phyloP scores from a whole-genome alignment of 2,329 filamentous ascomycete genomes.

The Fusarium temperatum region DNA sequence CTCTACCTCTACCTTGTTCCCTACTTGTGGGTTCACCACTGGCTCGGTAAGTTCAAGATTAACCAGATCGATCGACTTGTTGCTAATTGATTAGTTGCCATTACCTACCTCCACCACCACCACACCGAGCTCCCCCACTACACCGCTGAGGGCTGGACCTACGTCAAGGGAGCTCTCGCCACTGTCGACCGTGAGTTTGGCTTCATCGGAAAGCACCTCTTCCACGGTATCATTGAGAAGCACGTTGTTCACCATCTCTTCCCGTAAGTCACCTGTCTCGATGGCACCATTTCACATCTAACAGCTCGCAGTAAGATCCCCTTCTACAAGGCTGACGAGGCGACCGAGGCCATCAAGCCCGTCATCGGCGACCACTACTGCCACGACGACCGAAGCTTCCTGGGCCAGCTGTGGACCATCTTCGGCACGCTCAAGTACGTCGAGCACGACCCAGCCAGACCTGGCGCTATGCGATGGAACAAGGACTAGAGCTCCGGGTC shows the following conservation, averaged over 20 bases:
- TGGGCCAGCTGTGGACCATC: conserved; percentile 43
- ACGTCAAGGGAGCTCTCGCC: conserved; percentile 66
- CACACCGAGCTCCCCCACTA: conserved; percentile 57
- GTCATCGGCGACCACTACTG: conserved; percentile 95
- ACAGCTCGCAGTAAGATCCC: conserved; percentile 41
- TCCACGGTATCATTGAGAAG: conserved; percentile 69
- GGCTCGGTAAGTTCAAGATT: conserved; percentile 61
- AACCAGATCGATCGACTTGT: neutral
- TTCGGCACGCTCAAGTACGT: conserved; percentile 45
- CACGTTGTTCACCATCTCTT: conserved; percentile 71
- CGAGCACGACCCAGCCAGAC: conserved; percentile 39
- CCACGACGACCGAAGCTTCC: conserved; percentile 42
- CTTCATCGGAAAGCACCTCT: conserved; percentile 68
- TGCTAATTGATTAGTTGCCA: conserved; percentile 62
- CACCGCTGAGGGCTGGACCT: conserved; percentile 66
- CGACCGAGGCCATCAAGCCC: conserved; percentile 75
- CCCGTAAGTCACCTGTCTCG: conserved; percentile 41
- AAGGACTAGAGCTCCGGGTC: conserved; percentile 37
- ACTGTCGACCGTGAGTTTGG: conserved; percentile 72
- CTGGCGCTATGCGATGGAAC: conserved; percentile 40
- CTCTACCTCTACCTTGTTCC: conserved; percentile 69
- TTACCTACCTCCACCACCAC: conserved; percentile 80
- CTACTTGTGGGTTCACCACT: conserved; percentile 77
- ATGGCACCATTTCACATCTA: neutral
- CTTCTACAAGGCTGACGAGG: conserved; percentile 61